phyloP scores from a whole-genome alignment of 441 rosid species.

The Bruguiera hainesii region DNA sequence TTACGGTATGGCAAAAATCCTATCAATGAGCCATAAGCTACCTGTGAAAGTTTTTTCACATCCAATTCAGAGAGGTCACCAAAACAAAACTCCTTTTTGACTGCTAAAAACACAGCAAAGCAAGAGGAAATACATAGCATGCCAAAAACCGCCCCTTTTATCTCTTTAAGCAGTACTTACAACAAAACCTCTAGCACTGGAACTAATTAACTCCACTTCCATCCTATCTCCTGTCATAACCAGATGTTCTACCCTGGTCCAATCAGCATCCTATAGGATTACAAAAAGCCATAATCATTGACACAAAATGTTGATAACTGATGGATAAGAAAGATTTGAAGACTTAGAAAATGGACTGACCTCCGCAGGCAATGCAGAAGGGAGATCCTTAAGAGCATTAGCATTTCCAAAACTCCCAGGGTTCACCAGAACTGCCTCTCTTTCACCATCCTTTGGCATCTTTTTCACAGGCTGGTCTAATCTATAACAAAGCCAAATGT shows the following conservation, averaged over 20 bases:
- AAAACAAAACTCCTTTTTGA: conserved; percentile 9
- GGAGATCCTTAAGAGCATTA: conserved; percentile 36
- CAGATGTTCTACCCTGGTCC: conserved; percentile 69
- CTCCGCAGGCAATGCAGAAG: conserved; percentile 49
- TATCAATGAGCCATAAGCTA: conserved; percentile 73
- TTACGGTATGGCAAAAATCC: conserved; percentile 88
- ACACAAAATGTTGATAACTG: conserved; percentile 7
- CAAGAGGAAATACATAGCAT: conserved; percentile 6
- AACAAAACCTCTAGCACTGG: conserved; percentile 74
- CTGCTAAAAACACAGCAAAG: conserved; percentile 14
- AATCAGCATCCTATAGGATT: conserved; percentile 61
- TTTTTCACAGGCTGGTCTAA: conserved; percentile 44
- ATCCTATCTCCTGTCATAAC: conserved; percentile 48
- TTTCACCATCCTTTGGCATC: conserved; percentile 28
- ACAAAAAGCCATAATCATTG: conserved; percentile 22
- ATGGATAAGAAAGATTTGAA: conserved; percentile 2
- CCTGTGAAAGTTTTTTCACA: conserved; percentile 42
- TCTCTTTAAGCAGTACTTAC: conserved; percentile 40
- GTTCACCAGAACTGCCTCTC: conserved; percentile 24
- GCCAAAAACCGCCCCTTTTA: neutral
- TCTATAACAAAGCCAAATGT: conserved; percentile 44
- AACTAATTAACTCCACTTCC: conserved; percentile 78
- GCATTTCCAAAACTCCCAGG: conserved; percentile 32
- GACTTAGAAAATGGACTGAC: conserved; percentile 32
- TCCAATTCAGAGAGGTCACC: conserved; percentile 14